These are phyloP conservation scores for Diaporthe sp. DNA, from an alignment of 2,329 filamentous ascomycete species.

Conservation along the genomic window DNA sequence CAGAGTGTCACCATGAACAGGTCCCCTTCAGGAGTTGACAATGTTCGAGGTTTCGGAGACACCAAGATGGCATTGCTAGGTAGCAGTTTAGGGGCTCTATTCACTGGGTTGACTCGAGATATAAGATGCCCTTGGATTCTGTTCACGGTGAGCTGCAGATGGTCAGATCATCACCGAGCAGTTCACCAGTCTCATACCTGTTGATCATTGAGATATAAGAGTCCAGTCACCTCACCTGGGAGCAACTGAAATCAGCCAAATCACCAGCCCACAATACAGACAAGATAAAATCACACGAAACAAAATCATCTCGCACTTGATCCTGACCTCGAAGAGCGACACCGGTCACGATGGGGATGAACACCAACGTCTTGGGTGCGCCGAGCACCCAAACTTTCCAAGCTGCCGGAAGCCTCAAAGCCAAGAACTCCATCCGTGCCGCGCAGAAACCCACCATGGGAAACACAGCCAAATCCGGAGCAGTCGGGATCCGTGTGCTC, in stretches of 20 bases:
- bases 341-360: conserved; percentile 11
- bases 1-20: conserved; percentile 13
- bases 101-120: neutral
- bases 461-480: neutral
- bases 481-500: conserved; percentile 7
- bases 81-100: conserved; percentile 1
- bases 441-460: neutral
- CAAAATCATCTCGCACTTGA: neutral
- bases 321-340: neutral
- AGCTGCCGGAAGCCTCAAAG: neutral
- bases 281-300: neutral
- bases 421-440: neutral
- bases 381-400: neutral
- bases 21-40: neutral
- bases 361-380: neutral
- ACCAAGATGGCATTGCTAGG: conserved; percentile 34
- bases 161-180: neutral
- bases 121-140: conserved; percentile 36
- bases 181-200: neutral
- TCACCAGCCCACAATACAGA: neutral
- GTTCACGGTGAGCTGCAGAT: neutral
- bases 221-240: neutral
- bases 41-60: neutral
- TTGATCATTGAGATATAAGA: neutral
- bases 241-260: neutral